These are phyloP conservation scores for Trametes elegans DNA, from an alignment of 768 basidiomycete species.

Conservation along the genomic window DNA sequence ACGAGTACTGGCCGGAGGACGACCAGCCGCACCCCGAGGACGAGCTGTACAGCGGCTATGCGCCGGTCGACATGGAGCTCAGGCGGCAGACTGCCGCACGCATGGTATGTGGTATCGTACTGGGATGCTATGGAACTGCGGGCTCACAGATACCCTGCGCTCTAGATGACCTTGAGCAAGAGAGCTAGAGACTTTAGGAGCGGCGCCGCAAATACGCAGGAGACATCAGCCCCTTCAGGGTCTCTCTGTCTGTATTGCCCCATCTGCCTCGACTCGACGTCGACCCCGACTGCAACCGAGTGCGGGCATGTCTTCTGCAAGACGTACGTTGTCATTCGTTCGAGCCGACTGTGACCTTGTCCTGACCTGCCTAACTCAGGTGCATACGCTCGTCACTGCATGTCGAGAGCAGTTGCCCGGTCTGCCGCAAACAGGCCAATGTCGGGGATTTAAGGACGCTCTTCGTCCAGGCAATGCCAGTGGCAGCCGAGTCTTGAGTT, in stretches of 20 bases:
- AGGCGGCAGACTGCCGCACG: neutral
- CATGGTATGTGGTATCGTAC: neutral
- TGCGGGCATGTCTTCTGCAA: constrained; percentile 36
- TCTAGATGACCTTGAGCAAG: no score
- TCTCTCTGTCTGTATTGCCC: constrained; percentile 27
- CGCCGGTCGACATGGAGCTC: constrained; percentile 6
- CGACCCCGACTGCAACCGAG: constrained; percentile 27
- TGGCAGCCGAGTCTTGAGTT: neutral
- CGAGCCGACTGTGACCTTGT: neutral
- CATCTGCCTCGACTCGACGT: constrained; percentile 29
- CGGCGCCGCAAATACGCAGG: neutral
- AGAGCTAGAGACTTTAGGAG: neutral
- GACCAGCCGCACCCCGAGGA: constrained; percentile 22
- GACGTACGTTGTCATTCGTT: constrained; percentile 24
- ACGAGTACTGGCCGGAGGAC: constrained; percentile 24
- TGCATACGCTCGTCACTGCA: constrained; percentile 14
- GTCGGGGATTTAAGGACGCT: constrained; percentile 16
- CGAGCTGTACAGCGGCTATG: constrained; percentile 20
- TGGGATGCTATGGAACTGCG: neutral
- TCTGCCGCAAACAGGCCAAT: constrained; percentile 14
- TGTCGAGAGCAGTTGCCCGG: constrained; percentile 13
- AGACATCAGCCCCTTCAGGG: neutral
- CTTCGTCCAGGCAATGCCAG: neutral
- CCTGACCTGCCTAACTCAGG: neutral
- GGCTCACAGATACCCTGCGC: neutral